Base-by-base conservation (phyloP, 179 eudicot species). In the Heliamphora pulchella region DNA sequence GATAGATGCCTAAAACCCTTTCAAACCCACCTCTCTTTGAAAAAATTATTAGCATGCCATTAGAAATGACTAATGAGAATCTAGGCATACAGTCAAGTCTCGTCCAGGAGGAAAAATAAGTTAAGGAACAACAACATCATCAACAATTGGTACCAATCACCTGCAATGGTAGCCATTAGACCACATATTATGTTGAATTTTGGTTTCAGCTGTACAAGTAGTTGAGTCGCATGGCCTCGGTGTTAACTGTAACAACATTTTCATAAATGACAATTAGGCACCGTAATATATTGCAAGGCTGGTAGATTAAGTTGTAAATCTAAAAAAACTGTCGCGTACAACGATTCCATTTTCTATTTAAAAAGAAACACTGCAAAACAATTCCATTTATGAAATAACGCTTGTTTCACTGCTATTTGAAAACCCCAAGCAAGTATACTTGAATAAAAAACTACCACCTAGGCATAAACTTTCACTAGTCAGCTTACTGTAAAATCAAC, bases 161-260 rank as follows among this genome's bases (percentile, higher is more conserved):
- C 99, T 94, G 88, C 80, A 67, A 79, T 58, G 77, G 83, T 82
- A 74, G 79, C 91, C 88, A 59, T 79, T 57, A 81, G 80, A 79
- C 89, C 87, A 90, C 43, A 73, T 50, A 74, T 71, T 85, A 83
- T 90, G 92, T 46, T 75, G 89, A 84, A 78, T 58, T 31, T 91
- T 97, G 81, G 79, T 87, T 83, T 89, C 96, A 69, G 97, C 92
- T 78, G 90, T 89, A 86, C 83, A 89, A 76, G 95, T 90, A 81
- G 91, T 81, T 76, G 97, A 84, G 84, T 92, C 91, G 78, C 87
- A 91, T 81, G 90, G 82, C 73, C 90, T 79, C 81, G 91, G 93
- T 18, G 81, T 83, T 81, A 75, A 79, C 98, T 92, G 90, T 86
- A 85, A 88, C 72, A 79, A 69, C 13, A 78, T 67, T 5, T 62